phyloP scores from a whole-genome alignment of 106 monocot genomes.

The Chionographis japonica region DNA sequence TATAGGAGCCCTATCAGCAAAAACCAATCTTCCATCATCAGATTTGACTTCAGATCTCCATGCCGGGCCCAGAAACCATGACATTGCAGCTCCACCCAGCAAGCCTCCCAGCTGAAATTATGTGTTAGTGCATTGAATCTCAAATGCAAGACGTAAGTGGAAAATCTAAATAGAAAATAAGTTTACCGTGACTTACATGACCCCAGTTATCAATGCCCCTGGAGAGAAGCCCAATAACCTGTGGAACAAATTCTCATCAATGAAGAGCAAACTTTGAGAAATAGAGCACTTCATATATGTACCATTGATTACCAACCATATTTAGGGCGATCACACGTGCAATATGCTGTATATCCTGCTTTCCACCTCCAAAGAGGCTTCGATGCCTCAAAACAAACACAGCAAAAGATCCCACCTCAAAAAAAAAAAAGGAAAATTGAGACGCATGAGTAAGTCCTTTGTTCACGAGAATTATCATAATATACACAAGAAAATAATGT shows the following conservation, averaged over 20 bases:
- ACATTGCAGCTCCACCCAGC: conserved; percentile 77
- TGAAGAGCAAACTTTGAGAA: not conserved
- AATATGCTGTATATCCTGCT: conserved; percentile 50
- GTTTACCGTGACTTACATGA: conserved; percentile 52
- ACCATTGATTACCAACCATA: conserved; percentile 65
- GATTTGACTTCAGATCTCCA: conserved; percentile 38
- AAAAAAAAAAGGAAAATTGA: not conserved
- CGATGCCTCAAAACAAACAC: conserved; percentile 76
- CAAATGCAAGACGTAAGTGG: not conserved
- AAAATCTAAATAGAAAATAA: not conserved
- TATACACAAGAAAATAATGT: too few species aligned
- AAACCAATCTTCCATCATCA: conserved; percentile 44
- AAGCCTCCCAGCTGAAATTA: conserved; percentile 78
- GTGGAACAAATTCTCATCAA: conserved; percentile 3
- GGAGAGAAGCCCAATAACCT: conserved; percentile 66
- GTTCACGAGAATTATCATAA: too few species aligned
- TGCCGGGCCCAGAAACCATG: conserved; percentile 80
- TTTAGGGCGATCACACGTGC: conserved; percentile 60
- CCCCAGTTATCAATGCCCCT: conserved; percentile 90
- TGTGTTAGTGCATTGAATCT: not conserved
- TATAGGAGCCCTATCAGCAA: conserved; percentile 59
- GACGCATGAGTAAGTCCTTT: not conserved
- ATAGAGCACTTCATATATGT: not conserved
- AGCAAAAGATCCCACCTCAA: conserved; percentile 70
- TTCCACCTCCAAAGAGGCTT: conserved; percentile 43